A percentile compares a stretch with the other conserved stretches of the same genome.
Conservation (phyloP, 177 flowering plant genomes). For the Vitis hybrid region DNA sequence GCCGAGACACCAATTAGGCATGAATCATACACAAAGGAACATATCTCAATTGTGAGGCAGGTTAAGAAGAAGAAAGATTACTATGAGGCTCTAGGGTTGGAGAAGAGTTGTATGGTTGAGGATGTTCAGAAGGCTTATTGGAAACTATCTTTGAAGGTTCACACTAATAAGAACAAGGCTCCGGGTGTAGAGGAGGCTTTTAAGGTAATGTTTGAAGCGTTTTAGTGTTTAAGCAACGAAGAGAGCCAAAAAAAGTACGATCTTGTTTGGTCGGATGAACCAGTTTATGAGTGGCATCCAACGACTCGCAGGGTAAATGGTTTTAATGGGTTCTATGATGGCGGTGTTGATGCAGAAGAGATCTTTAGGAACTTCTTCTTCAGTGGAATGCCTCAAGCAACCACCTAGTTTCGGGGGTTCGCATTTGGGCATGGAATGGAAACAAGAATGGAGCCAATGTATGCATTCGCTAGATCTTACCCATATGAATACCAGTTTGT, state of each 20-base stretch:
- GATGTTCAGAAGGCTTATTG: constrained; percentile 84
- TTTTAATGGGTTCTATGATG: constrained; percentile 67
- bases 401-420: constrained; percentile 66
- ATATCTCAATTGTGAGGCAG: constrained; percentile 62
- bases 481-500: constrained; percentile 43
- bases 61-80: constrained; percentile 77
- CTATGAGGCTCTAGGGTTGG: constrained; percentile 77
- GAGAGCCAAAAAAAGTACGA: constrained; percentile 70
- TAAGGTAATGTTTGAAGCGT: constrained; percentile 82
- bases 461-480: constrained; percentile 45
- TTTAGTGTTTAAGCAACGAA: constrained; percentile 80
- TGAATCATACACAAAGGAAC: constrained; percentile 59
- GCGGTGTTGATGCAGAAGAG: constrained; percentile 83
- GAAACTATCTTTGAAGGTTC: constrained; percentile 84
- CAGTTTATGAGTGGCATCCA: constrained; percentile 41
- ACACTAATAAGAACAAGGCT: constrained; percentile 87
- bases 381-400: constrained; percentile 59
- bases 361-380: constrained; percentile 90
- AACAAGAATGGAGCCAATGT: constrained; percentile 58
- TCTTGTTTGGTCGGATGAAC: constrained; percentile 60
- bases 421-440: constrained; percentile 63
- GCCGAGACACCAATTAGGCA: too few species aligned
- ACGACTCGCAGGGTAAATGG: constrained; percentile 36
- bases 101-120: constrained; percentile 66
- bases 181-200: constrained; percentile 94